Evolutionary conservation across 192 early-diverging fungal genomes (phyloP), one percentile per base, ranked within the genome.

Genomic region (Rhizoclosmatium globosum): DNA sequence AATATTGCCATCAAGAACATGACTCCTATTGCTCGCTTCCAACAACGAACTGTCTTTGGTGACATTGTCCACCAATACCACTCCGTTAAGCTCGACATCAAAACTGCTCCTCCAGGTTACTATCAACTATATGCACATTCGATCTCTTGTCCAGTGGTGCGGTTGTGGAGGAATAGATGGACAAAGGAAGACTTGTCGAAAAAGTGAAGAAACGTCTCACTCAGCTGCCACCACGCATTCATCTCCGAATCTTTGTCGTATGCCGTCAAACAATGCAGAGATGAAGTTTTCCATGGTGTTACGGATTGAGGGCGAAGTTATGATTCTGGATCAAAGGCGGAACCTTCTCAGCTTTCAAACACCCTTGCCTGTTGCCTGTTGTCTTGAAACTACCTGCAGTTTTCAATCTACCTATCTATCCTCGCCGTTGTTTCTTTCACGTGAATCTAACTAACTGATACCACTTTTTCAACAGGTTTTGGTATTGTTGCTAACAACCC

Each of bases 21-120:
- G 92, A 87, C 84, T 45, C 82, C 87, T 64, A 90, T 97, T 79
- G 90, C 93, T 47, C 92, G 96, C 56, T 97, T 98, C 87, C 95
- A 98, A 77, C 90, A 97, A 71, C 92, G 98, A 58, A 99, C 98
- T 17, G 85, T 99, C 43, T 95, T 90, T 81, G 88, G 90, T 72
- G 95, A 97, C 84, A 91, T 98, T 59, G 88, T 92, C 61, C 90
- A 94, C 85, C 94, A 96, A 82, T 99, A 94, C 89, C 92, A 95
- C 81, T 91, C 90, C n/a, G 95, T 95, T 19, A 88, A 88, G 61
- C 70, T 99, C 42, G 85, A 91, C 59, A 83, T 99, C 78, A 90
- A 91, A 70, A 91, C 92, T 23, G 91, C 95, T 67, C 94, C 94
- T 47, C 97, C 98, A 74, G 93, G 94, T 95, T 31, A 31, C 31